Base-by-base conservation (phyloP, 1,284 basidiomycete genomes). In the Puccinia novopanici region DNA sequence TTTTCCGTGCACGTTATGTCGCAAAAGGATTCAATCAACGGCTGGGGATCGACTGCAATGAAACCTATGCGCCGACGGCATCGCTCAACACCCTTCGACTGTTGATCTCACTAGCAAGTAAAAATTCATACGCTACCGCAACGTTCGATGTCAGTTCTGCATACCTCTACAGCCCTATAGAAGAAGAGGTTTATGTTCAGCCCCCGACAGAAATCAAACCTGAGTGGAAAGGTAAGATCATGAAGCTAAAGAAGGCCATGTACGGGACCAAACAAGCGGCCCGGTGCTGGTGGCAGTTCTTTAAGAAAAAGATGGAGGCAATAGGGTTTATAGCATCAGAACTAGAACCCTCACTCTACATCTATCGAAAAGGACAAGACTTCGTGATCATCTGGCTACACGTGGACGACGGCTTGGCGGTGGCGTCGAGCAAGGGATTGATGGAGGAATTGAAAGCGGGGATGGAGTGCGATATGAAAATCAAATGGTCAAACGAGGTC, bases 121-220 rank as follows among this genome's bases (percentile, higher is more conserved):
- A 77, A 15, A 22, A 55, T 17, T 15, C 27, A 22, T 37, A 24
- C 19, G 6, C 27, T 5, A 54, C 52, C 6, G 4, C 17, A 5
- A 24, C 24, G 1, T 79, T 79, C 48, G 67, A 79, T 19, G 45
- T 79, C 9, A 55, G 30, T 27, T 50, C 54, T 13, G 65, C 76
- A 1, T 79, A 79, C 45, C 54, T 59, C 15, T 55, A 79, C 24
- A 79, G 76, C 37, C 67, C n/a, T n/a, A n/a, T n/a, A n/a, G n/a
- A n/a, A n/a, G n/a, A n/a, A n/a, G n/a, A n/a, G n/a, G n/a, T n/a
- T n/a, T n/a, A n/a, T n/a, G n/a, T n/a, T n/a, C n/a, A n/a, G n/a
- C n/a, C n/a, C n/a, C n/a, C n/a, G n/a, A n/a, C n/a, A n/a, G n/a
- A n/a, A n/a, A n/a, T n/a, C n/a, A n/a, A n/a, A n/a, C n/a, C n/a